Evolutionary conservation across 345 rosid species (phyloP), one percentile per base, ranked within the genome.

Genomic region (Mercurialis annua): DNA sequence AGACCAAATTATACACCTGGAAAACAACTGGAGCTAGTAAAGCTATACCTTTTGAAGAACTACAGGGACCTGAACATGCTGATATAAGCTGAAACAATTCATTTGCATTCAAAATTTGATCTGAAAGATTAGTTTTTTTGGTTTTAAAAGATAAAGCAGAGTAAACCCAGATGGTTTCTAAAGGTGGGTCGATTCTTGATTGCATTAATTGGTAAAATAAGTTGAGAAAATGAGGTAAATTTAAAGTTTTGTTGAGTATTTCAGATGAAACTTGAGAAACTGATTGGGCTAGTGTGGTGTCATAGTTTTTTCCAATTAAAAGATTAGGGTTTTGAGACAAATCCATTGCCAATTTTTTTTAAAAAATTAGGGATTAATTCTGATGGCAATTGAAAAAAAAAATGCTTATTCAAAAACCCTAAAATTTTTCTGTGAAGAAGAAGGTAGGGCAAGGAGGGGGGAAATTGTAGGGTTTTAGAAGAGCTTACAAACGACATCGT

Each of bases 81-180:
- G 83, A 79, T 55, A 84, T 62, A 5, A 84, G 62, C 73, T 73
- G 76, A 68, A 86, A 82, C 67, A 80, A 44, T 44, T 76, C 84
- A 29, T 75, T 81, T 1, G 71, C 57, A 21, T 18, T 62, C 12
- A 73, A 65, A 57, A 84, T 51, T 42, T 69, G 74, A 67, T 55
- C 66, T 24, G 67, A 65, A 24, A 73, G 62, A 55, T 81, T 82
- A 46, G 47, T 42, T 31, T 62, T 55, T 17, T 58, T 78, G 66
- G 63, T 47, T 49, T 75, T 74, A 57, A 68, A 79, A 21, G 73
- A 52, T 57, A 86, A 67, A 62, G 82, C 83, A 61, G 75, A 64
- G 79, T 76, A 82, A 6, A 76, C 80, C 87, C 88, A 86, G 71
- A 86, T 81, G 18, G 92, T 76, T 64, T 74, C 85, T 6, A 82